Evolutionary conservation across 495 filamentous ascomycete species (phyloP), one percentile per base, ranked within the genome.

Genomic region (Aspergillus hancockii): DNA sequence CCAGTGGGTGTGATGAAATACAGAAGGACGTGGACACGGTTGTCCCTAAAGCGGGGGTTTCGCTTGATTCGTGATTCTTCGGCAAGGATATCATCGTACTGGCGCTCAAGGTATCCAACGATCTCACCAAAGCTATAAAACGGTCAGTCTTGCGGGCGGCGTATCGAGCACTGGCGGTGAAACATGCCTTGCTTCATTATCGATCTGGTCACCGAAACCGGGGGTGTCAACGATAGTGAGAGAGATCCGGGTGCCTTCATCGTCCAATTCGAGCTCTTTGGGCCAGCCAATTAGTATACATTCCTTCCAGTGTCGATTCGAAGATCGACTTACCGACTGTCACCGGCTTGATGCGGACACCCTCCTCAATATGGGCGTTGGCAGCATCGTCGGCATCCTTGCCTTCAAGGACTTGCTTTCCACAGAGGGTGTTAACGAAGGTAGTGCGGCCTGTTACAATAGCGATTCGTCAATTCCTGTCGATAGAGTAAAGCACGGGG

Each of bases 41-140:
- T 97, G 78, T 98, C 94, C 69, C 95, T 88, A 86, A 98, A 98
- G 68, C 94, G 86, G 58, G 94, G 95, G 80, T 98, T 98, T 89
- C 94, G 94, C 88, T 98, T 98, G 81, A 98, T 98, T 82, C 94
- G 92, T 65, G 94, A 98, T 79, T 98, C 94, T 81, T 97, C 93
- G 40, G 94, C 94, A 55, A 98, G 84, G 78, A 98, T 98, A 70
- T 98, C 92, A 79, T 98, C 94, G 79, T 97, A 98, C 86, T 98
- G 93, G 76, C 93, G 85, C 81, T 98, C 94, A 55, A 98, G 88
- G 76, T 95, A 97, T 62, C 92, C 94, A 50, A 95, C 91, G 71
- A 98, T 98, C 76, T 97, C 94, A 52, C 88, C 86, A 74, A 98
- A 98, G 82, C 91, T 97, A 52, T 52, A 52, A 18, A 31, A 55